Base-by-base conservation (phyloP, 1,284 basidiomycete genomes). In the Ustilago trichophora region DNA sequence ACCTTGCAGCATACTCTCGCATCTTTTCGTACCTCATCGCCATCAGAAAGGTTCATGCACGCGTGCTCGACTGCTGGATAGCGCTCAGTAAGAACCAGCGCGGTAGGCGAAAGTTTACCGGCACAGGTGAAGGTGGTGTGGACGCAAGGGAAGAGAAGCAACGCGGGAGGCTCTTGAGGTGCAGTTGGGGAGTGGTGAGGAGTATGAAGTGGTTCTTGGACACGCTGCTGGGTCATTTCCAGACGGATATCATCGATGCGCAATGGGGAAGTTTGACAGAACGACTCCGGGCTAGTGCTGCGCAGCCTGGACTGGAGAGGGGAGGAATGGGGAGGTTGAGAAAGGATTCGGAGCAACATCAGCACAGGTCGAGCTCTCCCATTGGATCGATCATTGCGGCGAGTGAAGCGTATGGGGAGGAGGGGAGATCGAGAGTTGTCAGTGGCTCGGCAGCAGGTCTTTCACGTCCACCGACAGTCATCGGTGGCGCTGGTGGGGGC, bases 121-220 rank as follows among this genome's bases (percentile, higher is more conserved):
- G 91, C 2, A 85, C 90, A 0, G 89, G 89, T 6, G 92, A 94
- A 78, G 92, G 92, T 8, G 92, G 92, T 1, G 90, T 89, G 2
- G 84, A 82, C 29, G 31, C 27, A 1, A 87, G 87, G 66, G 90
- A 90, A 69, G 83, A 89, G 36, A 86, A 87, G 38, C 64, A 60
- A 6, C 64, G 73, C 0, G 64, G 53, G 10, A 54, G 90, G 26
- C 84, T 93, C 16, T 83, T 92, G 43, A 84, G 92, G 52, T 88
- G 87, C 66, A 89, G 89, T 0, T 95, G 92, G 92, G 91, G 90
- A 0, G 86, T 90, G 15, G 88, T 92, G 15, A 83, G 91, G 62
- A 87, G 90, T 71, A 93, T 94, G 91, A 87, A 88, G 40, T 94
- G 92, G 91, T 93, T 93, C 79, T 83, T 95, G 53, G 92, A 93